These are phyloP conservation scores for Bremia lactucae DNA, from an alignment of 352 stramenopile genomes.

Conservation along the genomic window DNA sequence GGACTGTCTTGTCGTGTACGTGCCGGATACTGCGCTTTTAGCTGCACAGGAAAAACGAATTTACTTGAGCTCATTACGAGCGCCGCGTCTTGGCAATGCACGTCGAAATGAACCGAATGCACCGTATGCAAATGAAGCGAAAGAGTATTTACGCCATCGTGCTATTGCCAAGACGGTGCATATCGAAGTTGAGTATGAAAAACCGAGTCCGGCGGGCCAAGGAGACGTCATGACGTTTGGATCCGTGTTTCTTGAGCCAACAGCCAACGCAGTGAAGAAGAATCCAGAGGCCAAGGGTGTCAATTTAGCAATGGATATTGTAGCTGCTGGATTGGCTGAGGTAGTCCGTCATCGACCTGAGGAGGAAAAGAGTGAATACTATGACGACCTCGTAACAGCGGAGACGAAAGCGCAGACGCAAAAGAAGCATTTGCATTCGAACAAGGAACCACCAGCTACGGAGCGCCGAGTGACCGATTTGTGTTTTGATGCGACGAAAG, in stretches of 20 bases:
- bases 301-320: slow-evolving; percentile 79
- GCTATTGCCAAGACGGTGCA: slow-evolving; percentile 91
- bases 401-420: slow-evolving; percentile 89
- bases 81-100: slow-evolving; percentile 90
- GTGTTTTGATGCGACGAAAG: slow-evolving; percentile 81
- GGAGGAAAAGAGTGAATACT: slow-evolving; percentile 93
- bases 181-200: slow-evolving; percentile 96
- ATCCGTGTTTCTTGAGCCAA: slow-evolving; percentile 87
- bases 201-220: slow-evolving; percentile 79
- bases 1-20: slow-evolving; percentile 91
- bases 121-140: slow-evolving; percentile 90
- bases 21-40: slow-evolving; percentile 56
- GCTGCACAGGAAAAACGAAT: slow-evolving; percentile 87
- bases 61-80: slow-evolving; percentile 92
- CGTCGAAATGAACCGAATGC: slow-evolving; percentile 85
- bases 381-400: slow-evolving; percentile 92
- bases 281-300: slow-evolving; percentile 62
- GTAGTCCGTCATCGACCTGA: slow-evolving; percentile 90
- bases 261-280: slow-evolving; percentile 67
- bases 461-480: slow-evolving; percentile 78
- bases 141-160: slow-evolving; percentile 89
- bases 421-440: slow-evolving; percentile 91
- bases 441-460: slow-evolving; percentile 49
- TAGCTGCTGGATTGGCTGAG: slow-evolving; percentile 88
- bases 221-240: slow-evolving; percentile 85